Percentiles rank a stretch among this genome's conserved stretches.
These are phyloP conservation scores for Phytophthora crassamura DNA, from an alignment of 352 stramenopile species.

Conservation along the genomic window DNA sequence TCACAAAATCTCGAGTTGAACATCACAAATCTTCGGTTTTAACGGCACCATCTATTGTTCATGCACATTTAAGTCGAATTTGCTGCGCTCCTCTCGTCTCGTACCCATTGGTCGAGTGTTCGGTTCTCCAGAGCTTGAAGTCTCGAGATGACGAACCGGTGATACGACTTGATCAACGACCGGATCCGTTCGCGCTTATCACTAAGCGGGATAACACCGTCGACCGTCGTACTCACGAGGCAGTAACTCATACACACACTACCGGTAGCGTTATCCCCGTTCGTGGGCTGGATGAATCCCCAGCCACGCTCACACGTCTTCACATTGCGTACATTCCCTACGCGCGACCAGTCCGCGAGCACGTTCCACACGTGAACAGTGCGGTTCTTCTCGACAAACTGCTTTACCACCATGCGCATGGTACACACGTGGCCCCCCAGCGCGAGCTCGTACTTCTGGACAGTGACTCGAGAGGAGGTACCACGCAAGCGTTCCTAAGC, in stretches of 20 bases:
- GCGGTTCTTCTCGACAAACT: constrained; percentile 6
- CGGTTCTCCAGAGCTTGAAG: constrained; percentile 21
- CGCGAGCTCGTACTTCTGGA: constrained; percentile 9
- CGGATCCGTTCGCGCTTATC: background rate
- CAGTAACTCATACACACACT: background rate
- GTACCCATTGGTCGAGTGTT: constrained; percentile 2
- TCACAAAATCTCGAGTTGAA: no score
- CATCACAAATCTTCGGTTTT: no score
- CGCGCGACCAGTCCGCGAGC: constrained; percentile 5
- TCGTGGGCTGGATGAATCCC: background rate
- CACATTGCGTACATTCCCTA: background rate
- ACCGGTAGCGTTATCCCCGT: background rate
- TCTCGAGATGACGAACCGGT: constrained; percentile 12
- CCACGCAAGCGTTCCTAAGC: constrained; percentile 4
- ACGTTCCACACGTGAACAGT: constrained; percentile 13
- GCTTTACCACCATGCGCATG: constrained; percentile 7
- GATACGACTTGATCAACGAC: constrained; percentile 10
- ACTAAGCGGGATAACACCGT: background rate
- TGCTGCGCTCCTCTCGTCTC: no score
- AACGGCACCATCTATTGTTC: no score
- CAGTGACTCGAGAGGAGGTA: background rate
- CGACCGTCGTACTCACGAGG: constrained; percentile 1
- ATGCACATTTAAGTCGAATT: no score
- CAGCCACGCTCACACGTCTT: constrained; percentile 11
- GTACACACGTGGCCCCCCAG: background rate